These are phyloP conservation scores for Mycosarcoma mackinlayi DNA, from an alignment of 1,284 basidiomycete species.

Conservation along the genomic window DNA sequence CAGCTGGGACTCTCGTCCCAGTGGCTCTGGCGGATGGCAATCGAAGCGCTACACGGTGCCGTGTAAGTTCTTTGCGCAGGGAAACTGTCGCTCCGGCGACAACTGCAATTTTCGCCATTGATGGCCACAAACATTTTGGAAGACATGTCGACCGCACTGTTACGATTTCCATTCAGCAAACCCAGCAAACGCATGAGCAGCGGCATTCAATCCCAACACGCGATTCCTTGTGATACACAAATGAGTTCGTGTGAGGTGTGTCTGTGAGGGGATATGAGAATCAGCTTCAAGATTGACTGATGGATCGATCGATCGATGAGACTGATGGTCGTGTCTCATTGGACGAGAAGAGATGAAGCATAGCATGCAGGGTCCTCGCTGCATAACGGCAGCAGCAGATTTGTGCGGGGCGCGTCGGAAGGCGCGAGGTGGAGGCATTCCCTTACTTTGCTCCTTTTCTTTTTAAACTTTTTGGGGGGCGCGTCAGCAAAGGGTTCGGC, in stretches of 20 bases:
- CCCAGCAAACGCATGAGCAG: neutral
- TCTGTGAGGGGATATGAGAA: neutral
- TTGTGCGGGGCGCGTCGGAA: too few relatives aligned
- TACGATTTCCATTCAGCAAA: neutral
- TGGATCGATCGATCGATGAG: too few relatives aligned
- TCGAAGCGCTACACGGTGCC: constrained; percentile 15
- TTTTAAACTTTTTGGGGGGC: too few relatives aligned
- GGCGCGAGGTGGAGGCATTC: too few relatives aligned
- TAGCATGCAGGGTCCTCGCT: neutral
- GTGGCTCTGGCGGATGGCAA: neutral
- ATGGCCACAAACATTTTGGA: too few relatives aligned
- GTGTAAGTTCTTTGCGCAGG: constrained; percentile 40
- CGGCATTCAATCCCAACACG: neutral
- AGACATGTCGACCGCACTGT: too few relatives aligned
- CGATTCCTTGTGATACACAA: neutral
- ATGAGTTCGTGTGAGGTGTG: neutral
- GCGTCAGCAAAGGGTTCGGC: neutral
- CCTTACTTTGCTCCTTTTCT: too few relatives aligned
- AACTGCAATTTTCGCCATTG: constrained; percentile 31
- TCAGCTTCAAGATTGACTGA: too few relatives aligned
- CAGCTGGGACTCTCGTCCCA: constrained; percentile 2
- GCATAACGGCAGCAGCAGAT: too few relatives aligned
- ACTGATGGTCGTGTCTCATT: neutral
- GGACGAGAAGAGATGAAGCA: neutral
- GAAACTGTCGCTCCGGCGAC: constrained; percentile 25